Evolutionary conservation across 768 basidiomycete species (phyloP).

Genomic region (Cystobasidiopsis lactophilus): DNA sequence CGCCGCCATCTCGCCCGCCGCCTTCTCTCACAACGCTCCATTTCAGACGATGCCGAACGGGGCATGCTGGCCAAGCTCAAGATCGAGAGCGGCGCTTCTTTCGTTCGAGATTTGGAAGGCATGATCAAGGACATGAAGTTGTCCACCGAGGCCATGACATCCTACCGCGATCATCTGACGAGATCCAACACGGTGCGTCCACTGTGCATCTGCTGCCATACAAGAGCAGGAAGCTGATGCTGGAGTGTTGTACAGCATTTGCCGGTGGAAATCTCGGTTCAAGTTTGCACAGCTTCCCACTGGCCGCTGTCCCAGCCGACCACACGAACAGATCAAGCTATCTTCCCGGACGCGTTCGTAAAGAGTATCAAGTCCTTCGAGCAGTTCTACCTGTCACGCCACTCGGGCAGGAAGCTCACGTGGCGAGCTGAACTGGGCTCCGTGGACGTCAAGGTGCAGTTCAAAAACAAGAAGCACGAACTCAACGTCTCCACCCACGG

Average conservation of each 20-base stretch:
- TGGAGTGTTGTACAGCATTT: constrained; percentile 34
- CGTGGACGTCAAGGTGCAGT: constrained; percentile 63
- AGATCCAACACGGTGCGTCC: constrained; percentile 36
- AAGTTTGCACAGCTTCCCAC: constrained; percentile 84
- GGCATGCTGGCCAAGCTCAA: constrained; percentile 95
- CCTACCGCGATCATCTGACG: constrained; percentile 41
- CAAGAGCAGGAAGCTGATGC: neutral
- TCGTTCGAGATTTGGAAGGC: constrained; percentile 91
- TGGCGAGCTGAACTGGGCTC: constrained; percentile 82
- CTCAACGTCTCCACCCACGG: constrained; percentile 80
- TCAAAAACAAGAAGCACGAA: constrained; percentile 62
- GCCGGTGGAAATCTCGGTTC: constrained; percentile 60
- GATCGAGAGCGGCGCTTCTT: constrained; percentile 84
- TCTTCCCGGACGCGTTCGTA: constrained; percentile 41
- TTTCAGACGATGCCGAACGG: constrained; percentile 92
- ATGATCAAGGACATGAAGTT: constrained; percentile 97
- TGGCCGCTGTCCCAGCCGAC: constrained; percentile 58
- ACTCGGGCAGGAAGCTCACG: constrained; percentile 69
- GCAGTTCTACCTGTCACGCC: constrained; percentile 66
- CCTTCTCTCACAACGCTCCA: constrained; percentile 58
- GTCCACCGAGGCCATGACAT: constrained; percentile 55
- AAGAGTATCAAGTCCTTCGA: constrained; percentile 57
- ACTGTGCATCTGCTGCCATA: neutral
- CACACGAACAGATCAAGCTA: too few species aligned
- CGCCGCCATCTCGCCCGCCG: constrained; percentile 88